Percentiles rank a stretch among this genome's conserved stretches.
Evolutionary conservation across 495 filamentous ascomycete species (phyloP).

Genomic region (Neurospora intermedia): DNA sequence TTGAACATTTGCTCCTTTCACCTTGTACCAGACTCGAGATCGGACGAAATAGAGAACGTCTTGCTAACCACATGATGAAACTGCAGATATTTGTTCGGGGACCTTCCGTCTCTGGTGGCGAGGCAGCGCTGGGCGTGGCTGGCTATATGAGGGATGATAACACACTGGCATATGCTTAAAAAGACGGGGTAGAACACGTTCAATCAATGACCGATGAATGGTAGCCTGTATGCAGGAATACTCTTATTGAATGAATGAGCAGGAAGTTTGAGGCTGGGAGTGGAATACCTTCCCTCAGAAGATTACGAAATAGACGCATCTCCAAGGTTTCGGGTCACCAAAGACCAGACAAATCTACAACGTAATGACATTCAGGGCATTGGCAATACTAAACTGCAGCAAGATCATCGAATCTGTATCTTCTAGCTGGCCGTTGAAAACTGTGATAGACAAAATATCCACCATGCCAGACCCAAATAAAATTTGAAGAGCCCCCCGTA

Average conservation of each 20-base stretch:
- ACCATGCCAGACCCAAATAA: neutral
- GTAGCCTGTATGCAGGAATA: neutral
- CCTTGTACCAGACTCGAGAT: neutral
- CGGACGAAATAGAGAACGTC: neutral
- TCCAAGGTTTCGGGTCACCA: neutral
- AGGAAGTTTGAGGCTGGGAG: neutral
- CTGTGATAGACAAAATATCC: neutral
- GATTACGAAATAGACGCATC: neutral
- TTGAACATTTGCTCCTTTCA: neutral
- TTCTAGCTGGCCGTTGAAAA: neutral
- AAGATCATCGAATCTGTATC: neutral
- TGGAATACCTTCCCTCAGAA: neutral
- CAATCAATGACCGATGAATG: neutral
- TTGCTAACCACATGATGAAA: neutral
- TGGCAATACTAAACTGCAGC: neutral
- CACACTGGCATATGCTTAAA: slow-evolving; percentile 38
- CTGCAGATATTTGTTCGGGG: slow-evolving; percentile 52
- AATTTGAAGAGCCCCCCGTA: neutral
- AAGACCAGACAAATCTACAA: neutral
- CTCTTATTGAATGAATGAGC: neutral
- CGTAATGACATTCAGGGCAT: neutral
- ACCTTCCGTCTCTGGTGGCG: slow-evolving; percentile 53
- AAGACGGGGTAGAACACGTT: neutral
- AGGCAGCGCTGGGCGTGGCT: slow-evolving; percentile 46
- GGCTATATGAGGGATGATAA: slow-evolving; percentile 45